Evolutionary conservation across 2,329 filamentous ascomycete genomes (phyloP), one percentile per base, ranked within the genome.

Genomic region (Ophiocordyceps robertsii): DNA sequence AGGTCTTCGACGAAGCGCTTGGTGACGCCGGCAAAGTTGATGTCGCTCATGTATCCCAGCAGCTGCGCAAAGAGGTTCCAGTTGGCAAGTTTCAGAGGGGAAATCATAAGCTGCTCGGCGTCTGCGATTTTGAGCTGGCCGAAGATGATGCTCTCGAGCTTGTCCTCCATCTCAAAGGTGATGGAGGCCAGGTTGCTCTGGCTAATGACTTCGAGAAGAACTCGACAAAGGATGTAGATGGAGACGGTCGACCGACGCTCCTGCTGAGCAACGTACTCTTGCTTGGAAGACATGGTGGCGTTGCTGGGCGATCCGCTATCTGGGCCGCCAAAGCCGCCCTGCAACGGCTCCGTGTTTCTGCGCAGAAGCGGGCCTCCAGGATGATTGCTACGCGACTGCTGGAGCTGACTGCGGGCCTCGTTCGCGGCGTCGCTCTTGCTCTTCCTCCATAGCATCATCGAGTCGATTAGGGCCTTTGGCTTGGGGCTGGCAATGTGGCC

Each of bases 381-480:
- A 6, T 58, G 52, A 36, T 57, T 60, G 30, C 59, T 58, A 14
- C 66, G 68, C 17, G 67, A 59, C 43, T 78, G 73, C 50, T 78
- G 74, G 19, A 79, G 62, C 53, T 77, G 70, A 37, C 50, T 62
- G 19, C 78, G 70, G 27, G 83, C 81, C 48, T 82, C 76, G 51
- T 77, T 82, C 27, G 89, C 88, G 19, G 83, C 80, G 61, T 96
- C 90, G 49, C 88, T 94, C 66, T 96, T 96, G 49, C 79, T 85
- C 62, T 95, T 96, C 43, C 92, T 80, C 92, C 92, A 98, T 29
- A 94, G 75, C 86, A 98, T 98, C 60, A 98, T 88, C 17, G 86
- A 89, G 61, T 98, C 92, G 54, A 98, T 95, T 41, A 98, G 66
- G 6, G 88, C 85, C 58, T 94, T 96, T 6, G 93, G 93, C 57